Evolutionary conservation across 441 rosid species (phyloP), one percentile per base, ranked within the genome.

Genomic region (Biscutella laevigata): DNA sequence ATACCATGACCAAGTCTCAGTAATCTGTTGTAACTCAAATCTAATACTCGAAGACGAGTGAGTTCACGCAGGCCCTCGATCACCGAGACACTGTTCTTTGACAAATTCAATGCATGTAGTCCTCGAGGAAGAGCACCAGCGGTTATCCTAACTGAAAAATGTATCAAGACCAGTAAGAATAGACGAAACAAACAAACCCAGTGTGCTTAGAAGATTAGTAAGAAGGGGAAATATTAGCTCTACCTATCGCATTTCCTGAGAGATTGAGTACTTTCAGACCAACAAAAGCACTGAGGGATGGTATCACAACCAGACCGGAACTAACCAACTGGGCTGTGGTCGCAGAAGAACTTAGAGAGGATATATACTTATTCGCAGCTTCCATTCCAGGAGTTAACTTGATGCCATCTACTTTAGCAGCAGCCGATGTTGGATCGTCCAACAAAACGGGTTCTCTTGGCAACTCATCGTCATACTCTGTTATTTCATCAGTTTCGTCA

Each of bases 71-170:
- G 60, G 34, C 98, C 98, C n/a, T n/a, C n/a, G n/a, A n/a, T n/a
- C n/a, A n/a, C n/a, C n/a, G n/a, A n/a, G n/a, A n/a, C n/a, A n/a
- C n/a, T n/a, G n/a, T n/a, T n/a, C n/a, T n/a, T n/a, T n/a, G n/a
- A n/a, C n/a, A n/a, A n/a, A n/a, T n/a, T n/a, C 80, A 91, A 54
- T 25, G 64, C 37, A 54, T 85, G 96, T 54, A 91, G 83, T 40
- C 98, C 98, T 42, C 91, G 82, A 65, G 98, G 98, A 56, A 91
- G 95, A 39, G 95, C 77, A 36, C 95, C 95, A 43, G 88, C 79
- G 13, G 81, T 74, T 58, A 91, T 85, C 71, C 88, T 81, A 45
- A 69, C 98, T 91, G 74, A 13, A 50, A 46, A 22, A 21, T 29
- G 53, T 30, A 53, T 30, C 7, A 46, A 38, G 46, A 38, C 7